These are phyloP conservation scores for Myxozyma monticola DNA, from an alignment of 805 yeast species.

Conservation along the genomic window DNA sequence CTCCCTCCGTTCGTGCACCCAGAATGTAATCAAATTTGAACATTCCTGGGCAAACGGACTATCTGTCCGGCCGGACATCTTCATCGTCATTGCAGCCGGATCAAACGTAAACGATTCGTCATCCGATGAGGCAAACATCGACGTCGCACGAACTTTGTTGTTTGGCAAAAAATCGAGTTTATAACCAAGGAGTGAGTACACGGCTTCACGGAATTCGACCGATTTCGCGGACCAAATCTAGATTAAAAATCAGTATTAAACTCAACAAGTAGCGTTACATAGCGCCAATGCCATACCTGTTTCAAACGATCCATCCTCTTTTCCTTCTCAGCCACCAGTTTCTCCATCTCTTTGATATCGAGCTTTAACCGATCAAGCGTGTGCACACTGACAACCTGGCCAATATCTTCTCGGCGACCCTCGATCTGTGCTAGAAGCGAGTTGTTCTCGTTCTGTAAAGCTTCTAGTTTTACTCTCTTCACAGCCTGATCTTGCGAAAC, in stretches of 20 bases:
- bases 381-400: slow-evolving; percentile 54
- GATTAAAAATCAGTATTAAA: slow-evolving; percentile 36
- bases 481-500: slow-evolving; percentile 60
- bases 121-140: slow-evolving; percentile 45
- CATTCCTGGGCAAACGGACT: slow-evolving; percentile 41
- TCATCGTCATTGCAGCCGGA: slow-evolving; percentile 53
- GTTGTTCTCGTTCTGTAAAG: slow-evolving; percentile 58
- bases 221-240: slow-evolving; percentile 66
- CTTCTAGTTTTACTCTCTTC: slow-evolving; percentile 52
- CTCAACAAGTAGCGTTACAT: not conserved
- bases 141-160: slow-evolving; percentile 55
- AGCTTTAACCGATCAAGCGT: slow-evolving; percentile 61
- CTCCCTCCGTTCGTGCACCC: slow-evolving; percentile 68
- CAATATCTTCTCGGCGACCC: slow-evolving; percentile 21
- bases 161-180: slow-evolving; percentile 64
- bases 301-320: slow-evolving; percentile 54
- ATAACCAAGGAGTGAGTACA: slow-evolving; percentile 70
- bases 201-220: slow-evolving; percentile 66
- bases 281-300: slow-evolving; percentile 29
- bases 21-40: slow-evolving; percentile 58
- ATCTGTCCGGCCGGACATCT: slow-evolving; percentile 44
- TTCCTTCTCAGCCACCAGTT: slow-evolving; percentile 49
- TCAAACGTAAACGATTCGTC: slow-evolving; percentile 58
- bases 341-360: slow-evolving; percentile 52
- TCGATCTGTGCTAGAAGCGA: slow-evolving; percentile 46